A percentile compares a stretch with the other conserved stretches of the same genome.
These are phyloP conservation scores for Haplosporangium sp. DNA, from an alignment of 371 early-diverging fungal genomes.

Conservation along the genomic window DNA sequence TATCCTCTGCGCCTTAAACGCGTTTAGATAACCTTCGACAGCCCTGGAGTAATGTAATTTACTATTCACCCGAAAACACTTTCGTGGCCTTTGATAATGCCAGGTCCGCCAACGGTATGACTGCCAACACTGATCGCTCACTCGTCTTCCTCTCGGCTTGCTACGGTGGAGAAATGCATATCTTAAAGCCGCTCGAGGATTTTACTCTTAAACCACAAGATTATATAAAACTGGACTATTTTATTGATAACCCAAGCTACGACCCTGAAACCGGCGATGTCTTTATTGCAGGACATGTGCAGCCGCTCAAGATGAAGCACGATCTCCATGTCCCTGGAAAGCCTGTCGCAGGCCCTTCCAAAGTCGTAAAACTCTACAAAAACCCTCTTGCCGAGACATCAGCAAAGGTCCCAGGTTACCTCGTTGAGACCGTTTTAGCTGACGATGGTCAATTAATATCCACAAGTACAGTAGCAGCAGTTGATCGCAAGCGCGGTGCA, in stretches of 20 bases:
- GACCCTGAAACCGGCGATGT: slow-evolving; percentile 57
- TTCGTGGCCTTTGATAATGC: slow-evolving; percentile 48
- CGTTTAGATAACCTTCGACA: slow-evolving; percentile 39
- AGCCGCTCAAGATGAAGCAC: slow-evolving; percentile 17
- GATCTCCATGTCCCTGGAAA: neutral
- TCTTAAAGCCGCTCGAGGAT: slow-evolving; percentile 40
- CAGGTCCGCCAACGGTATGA: slow-evolving; percentile 60
- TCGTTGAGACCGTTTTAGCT: slow-evolving; percentile 52
- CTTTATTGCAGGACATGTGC: slow-evolving; percentile 55
- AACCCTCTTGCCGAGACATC: slow-evolving; percentile 21
- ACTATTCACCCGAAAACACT: slow-evolving; percentile 52
- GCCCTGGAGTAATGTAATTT: slow-evolving; percentile 59
- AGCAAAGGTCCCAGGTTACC: slow-evolving; percentile 28
- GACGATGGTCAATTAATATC: slow-evolving; percentile 59
- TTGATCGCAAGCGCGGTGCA: slow-evolving; percentile 57
- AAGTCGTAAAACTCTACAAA: slow-evolving; percentile 39
- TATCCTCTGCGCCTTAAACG: neutral
- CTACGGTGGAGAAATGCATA: slow-evolving; percentile 54
- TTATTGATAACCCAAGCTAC: slow-evolving; percentile 59
- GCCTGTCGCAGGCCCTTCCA: slow-evolving; percentile 19
- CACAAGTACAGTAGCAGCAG: slow-evolving; percentile 55
- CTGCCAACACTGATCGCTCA: slow-evolving; percentile 48
- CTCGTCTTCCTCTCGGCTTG: slow-evolving; percentile 57
- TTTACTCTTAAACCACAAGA: slow-evolving; percentile 45
- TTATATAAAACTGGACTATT: slow-evolving; percentile 52